These are phyloP conservation scores for Eutypa lata DNA, from an alignment of 2,329 filamentous ascomycete genomes.

Conservation along the genomic window DNA sequence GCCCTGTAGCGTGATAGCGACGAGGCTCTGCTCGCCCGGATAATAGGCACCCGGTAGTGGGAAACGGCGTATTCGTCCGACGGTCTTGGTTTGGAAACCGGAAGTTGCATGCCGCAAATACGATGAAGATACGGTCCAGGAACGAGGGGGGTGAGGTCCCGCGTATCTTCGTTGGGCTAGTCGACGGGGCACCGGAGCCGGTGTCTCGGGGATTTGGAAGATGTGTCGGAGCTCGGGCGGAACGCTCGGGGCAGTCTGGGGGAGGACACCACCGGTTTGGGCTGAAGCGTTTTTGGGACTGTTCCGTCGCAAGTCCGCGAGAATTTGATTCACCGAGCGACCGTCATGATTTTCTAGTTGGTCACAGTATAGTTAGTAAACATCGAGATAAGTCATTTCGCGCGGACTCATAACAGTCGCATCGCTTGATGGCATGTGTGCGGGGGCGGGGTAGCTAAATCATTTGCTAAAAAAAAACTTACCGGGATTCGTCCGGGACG, in stretches of 20 bases:
- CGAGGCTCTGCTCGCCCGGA: conserved; percentile 45
- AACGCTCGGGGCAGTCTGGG: conserved; percentile 43
- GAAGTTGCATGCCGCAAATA: conserved; percentile 26
- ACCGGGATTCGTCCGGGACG: conserved; percentile 25
- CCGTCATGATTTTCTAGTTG: conserved; percentile 30
- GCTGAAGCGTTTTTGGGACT: conserved; percentile 28
- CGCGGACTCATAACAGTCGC: too few species aligned
- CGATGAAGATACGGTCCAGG: conserved; percentile 48
- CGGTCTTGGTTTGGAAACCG: conserved; percentile 11
- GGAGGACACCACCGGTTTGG: conserved; percentile 23
- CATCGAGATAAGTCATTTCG: too few species aligned
- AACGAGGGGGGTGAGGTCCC: conserved; percentile 57
- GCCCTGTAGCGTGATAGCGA: conserved; percentile 47
- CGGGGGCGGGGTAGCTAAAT: background rate
- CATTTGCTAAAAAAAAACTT: conserved; percentile 2
- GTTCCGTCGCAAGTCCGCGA: conserved; percentile 53
- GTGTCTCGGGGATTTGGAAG: conserved; percentile 57
- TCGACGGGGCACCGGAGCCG: conserved; percentile 44
- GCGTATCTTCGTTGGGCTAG: conserved; percentile 44
- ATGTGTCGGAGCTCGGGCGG: conserved; percentile 58
- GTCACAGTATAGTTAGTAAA: background rate
- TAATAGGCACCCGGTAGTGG: conserved; percentile 42
- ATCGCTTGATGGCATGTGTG: background rate
- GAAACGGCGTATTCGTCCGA: conserved; percentile 16
- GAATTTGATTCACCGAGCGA: conserved; percentile 57